phyloP scores from a whole-genome alignment of 169 alveolate species.

The Plasmodium gallinaceum region DNA sequence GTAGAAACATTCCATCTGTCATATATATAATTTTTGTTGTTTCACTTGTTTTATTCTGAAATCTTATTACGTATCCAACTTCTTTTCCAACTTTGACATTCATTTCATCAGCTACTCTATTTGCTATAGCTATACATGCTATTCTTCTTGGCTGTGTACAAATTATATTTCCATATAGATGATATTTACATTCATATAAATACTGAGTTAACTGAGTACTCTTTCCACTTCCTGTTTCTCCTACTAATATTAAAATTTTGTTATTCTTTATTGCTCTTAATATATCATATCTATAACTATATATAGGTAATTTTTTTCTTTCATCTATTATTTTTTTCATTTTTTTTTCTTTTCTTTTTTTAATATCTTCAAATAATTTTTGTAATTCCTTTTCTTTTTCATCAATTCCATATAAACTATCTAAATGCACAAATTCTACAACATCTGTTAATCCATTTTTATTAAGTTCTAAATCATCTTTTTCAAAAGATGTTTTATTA shows the following conservation, averaged over 20 bases:
- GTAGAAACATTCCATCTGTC: constrained; percentile 99
- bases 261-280: constrained; percentile 92
- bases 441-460: constrained; percentile 80
- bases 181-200: constrained; percentile 97
- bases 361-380: constrained; percentile 61
- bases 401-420: constrained; percentile 75
- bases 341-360: constrained; percentile 77
- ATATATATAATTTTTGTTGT: constrained; percentile 96
- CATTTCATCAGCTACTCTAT: constrained; percentile 98
- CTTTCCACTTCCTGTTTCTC: constrained; percentile 99
- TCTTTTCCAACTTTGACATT: constrained; percentile 97
- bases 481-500: constrained; percentile 17
- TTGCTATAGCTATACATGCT: constrained; percentile 99
- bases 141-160: constrained; percentile 99
- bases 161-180: constrained; percentile 96
- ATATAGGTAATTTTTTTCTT: constrained; percentile 93
- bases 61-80: constrained; percentile 95
- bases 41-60: constrained; percentile 98
- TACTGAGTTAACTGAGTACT: constrained; percentile 99
- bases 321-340: constrained; percentile 81
- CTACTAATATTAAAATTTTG: constrained; percentile 96
- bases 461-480: constrained; percentile 36
- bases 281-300: constrained; percentile 94
- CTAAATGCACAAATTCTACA: constrained; percentile 81
- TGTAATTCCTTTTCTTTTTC: constrained; percentile 77